These are phyloP conservation scores for Neospermospora avenae DNA, from an alignment of 2,329 filamentous ascomycete genomes.

Conservation along the genomic window DNA sequence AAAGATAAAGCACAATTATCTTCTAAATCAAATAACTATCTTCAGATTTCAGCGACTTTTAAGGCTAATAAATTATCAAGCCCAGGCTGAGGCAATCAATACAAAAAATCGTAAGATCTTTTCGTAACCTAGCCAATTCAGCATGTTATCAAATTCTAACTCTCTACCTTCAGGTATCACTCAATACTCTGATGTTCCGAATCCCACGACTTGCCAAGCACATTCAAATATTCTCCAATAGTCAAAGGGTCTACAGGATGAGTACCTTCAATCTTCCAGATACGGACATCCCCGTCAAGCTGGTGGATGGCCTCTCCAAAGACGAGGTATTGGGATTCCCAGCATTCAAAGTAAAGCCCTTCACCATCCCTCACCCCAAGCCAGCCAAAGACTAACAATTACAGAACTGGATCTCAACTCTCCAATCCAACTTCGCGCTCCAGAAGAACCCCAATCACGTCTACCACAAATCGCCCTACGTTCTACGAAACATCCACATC, in stretches of 20 bases:
- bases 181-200: neutral
- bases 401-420: slow-evolving; percentile 28
- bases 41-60: too few species aligned
- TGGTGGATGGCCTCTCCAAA: slow-evolving; percentile 44
- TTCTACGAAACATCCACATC: slow-evolving; percentile 47
- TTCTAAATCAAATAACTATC: too few species aligned
- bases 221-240: neutral
- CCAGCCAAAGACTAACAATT: neutral
- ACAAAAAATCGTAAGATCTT: neutral
- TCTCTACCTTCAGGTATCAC: neutral
- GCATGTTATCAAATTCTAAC: neutral
- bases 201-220: slow-evolving; percentile 1
- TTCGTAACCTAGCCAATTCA: neutral
- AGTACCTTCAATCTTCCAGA: slow-evolving; percentile 41
- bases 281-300: slow-evolving; percentile 41
- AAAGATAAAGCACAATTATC: too few species aligned
- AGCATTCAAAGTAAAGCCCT: slow-evolving; percentile 46
- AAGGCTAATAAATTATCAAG: too few species aligned
- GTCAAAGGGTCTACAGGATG: slow-evolving; percentile 32
- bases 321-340: slow-evolving; percentile 46
- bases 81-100: too few species aligned
- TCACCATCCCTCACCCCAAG: neutral
- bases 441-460: slow-evolving; percentile 17
- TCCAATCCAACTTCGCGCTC: slow-evolving; percentile 24
- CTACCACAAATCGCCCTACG: slow-evolving; percentile 47